Conservation (phyloP, 306 rosid species). For the Notholithocarpus densiflorus region DNA sequence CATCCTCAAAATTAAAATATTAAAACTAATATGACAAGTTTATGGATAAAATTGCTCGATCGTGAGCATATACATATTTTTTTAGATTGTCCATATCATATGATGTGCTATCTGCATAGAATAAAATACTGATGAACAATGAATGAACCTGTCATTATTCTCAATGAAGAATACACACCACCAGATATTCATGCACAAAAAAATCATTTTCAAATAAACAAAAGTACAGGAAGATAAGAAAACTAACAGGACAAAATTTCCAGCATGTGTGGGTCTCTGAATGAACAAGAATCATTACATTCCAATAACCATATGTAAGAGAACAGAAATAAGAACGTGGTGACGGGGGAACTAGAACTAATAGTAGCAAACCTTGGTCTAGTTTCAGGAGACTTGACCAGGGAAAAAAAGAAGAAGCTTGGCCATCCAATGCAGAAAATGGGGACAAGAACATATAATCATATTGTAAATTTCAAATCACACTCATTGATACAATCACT, state of each 20-base stretch:
- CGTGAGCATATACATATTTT: background rate
- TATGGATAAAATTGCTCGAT: slow-evolving; percentile 1
- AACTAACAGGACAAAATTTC: background rate
- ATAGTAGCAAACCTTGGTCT: background rate
- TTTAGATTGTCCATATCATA: background rate
- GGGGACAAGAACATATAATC: background rate
- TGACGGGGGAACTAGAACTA: background rate
- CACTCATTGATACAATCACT: background rate
- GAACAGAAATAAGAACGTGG: background rate
- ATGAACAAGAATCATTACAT: background rate
- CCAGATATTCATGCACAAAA: background rate
- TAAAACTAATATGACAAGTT: background rate
- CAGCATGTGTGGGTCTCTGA: background rate
- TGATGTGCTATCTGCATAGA: background rate
- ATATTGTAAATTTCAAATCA: background rate
- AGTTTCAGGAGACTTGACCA: background rate
- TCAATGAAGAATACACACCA: background rate
- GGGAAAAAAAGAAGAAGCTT: too few species aligned
- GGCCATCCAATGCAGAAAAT: background rate
- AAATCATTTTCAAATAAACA: background rate
- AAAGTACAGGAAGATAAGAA: background rate
- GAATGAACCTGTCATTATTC: background rate
- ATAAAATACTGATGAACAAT: background rate
- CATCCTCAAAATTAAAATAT: background rate
- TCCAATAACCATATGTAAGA: background rate